phyloP scores from a whole-genome alignment of 768 basidiomycete species.

The Mycena epipterygia region DNA sequence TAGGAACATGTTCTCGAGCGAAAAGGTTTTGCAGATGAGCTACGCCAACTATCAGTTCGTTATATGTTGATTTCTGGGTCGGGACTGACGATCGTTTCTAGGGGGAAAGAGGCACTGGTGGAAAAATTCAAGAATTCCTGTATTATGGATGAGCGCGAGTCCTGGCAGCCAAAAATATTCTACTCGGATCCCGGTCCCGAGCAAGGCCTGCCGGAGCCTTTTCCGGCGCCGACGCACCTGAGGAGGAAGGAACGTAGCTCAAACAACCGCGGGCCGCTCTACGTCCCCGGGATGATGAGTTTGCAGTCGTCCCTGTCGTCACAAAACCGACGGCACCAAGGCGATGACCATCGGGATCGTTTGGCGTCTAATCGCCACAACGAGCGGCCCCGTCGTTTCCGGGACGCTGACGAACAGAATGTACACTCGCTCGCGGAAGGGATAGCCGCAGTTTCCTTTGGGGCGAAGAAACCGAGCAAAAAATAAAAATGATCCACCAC shows the following conservation, averaged over 20 bases:
- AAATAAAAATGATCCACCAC: background rate
- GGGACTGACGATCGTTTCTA: constrained; percentile 41
- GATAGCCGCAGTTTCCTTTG: constrained; percentile 21
- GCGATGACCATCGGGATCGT: constrained; percentile 27
- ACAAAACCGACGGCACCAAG: constrained; percentile 27
- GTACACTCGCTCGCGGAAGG: constrained; percentile 12
- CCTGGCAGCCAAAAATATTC: constrained; percentile 90
- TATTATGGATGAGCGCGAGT: constrained; percentile 70
- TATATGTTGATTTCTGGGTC: constrained; percentile 13
- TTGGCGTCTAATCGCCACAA: constrained; percentile 13
- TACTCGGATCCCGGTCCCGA: constrained; percentile 78
- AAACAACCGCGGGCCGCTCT: constrained; percentile 81
- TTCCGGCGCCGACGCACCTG: constrained; percentile 86
- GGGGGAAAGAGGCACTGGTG: constrained; percentile 91
- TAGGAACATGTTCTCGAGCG: constrained; percentile 94
- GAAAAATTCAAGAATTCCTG: constrained; percentile 92
- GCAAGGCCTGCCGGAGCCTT: constrained; percentile 83
- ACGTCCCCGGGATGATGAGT: constrained; percentile 60
- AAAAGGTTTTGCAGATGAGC: constrained; percentile 92
- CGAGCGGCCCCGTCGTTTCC: constrained; percentile 33
- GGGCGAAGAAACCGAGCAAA: constrained; percentile 19
- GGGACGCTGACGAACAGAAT: constrained; percentile 24
- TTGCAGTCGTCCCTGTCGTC: constrained; percentile 27
- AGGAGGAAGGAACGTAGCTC: constrained; percentile 87
- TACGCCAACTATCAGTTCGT: constrained; percentile 94